Evolutionary conservation across 1,284 basidiomycete genomes (phyloP), one percentile per base, ranked within the genome.

Genomic region (Abortiporus biennis): DNA sequence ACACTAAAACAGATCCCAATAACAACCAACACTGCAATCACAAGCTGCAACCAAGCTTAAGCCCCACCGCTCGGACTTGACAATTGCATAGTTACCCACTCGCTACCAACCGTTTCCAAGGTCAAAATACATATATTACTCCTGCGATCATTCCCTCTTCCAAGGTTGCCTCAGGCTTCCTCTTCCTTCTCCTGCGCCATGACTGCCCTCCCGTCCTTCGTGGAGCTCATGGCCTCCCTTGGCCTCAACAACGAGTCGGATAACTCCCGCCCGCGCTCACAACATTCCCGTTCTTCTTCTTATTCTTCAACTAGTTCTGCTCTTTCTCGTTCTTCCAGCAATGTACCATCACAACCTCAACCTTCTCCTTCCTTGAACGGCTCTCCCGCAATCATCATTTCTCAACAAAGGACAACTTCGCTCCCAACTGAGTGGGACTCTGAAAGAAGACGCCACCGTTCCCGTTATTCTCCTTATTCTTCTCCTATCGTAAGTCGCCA

Each of bases 191-290:
- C 53, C 42, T 9, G 17, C 27, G 34, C 58, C 47, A 83, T 79
- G 75, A 70, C 80, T 53, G 66, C 82, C 55, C 80, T 89, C 56
- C 85, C 85, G 56, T 87, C 85, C 46, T 89, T 89, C 61, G 78
- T 86, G 47, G 78, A 88, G 65, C 81, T 89, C 60, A 86, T 89
- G 84, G 75, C 77, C 49, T 76, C 85, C 48, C 70, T 89, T 52
- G 86, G 83, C 48, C 70, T 88, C 59, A 75, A 82, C 46, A 65
- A 63, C 52, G 56, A 54, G 36, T 43, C 51, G 37, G 48, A 36
- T 19, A 35, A 45, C 40, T n/a, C 63, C 47, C 40, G 51, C 59
- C 45, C 46, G 47, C 34, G 38, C 40, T 15, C 43, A 32, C 56
- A 50, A 38, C 57, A 57, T 45, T 58, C 56, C n/a, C 55, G 59